phyloP scores from a whole-genome alignment of 1,284 basidiomycete genomes.

The Clitocybe nebularis region DNA sequence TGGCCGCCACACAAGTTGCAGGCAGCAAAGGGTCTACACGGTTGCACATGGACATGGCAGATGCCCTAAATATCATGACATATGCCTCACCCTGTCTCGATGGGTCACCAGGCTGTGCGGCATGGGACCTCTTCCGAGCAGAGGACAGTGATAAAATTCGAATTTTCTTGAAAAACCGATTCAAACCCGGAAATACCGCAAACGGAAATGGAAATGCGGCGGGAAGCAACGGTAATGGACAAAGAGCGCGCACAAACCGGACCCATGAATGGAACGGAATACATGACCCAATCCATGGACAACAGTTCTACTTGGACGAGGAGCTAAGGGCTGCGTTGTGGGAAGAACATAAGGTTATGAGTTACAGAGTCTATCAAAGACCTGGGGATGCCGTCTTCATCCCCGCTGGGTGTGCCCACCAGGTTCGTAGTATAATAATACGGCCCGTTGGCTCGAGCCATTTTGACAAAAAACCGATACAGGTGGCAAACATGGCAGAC shows the following conservation, averaged over 20 bases:
- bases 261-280: slow-evolving; percentile 19
- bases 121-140: slow-evolving; percentile 89
- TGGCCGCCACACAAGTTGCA: slow-evolving; percentile 56
- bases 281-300: slow-evolving; percentile 87
- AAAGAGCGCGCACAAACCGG: slow-evolving; percentile 9
- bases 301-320: slow-evolving; percentile 82
- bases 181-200: slow-evolving; percentile 33
- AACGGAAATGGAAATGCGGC: not conserved
- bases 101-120: slow-evolving; percentile 75
- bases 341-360: slow-evolving; percentile 66
- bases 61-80: slow-evolving; percentile 91
- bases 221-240: slow-evolving; percentile 9
- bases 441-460: not conserved
- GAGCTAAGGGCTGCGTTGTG: slow-evolving; percentile 65
- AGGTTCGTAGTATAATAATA: slow-evolving; percentile 47
- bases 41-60: slow-evolving; percentile 95
- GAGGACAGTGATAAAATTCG: slow-evolving; percentile 81
- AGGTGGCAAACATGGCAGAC: slow-evolving; percentile 85
- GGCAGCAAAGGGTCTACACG: slow-evolving; percentile 82
- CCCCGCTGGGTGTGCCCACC: slow-evolving; percentile 93
- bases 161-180: slow-evolving; percentile 62
- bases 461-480: slow-evolving; percentile 4
- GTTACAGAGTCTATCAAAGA: slow-evolving; percentile 83
- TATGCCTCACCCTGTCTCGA: slow-evolving; percentile 61
- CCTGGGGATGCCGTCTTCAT: slow-evolving; percentile 95